Percentiles rank a stretch among this genome's conserved stretches.
phyloP scores from a whole-genome alignment of 352 stramenopile genomes.

The Pythium inflatum region DNA sequence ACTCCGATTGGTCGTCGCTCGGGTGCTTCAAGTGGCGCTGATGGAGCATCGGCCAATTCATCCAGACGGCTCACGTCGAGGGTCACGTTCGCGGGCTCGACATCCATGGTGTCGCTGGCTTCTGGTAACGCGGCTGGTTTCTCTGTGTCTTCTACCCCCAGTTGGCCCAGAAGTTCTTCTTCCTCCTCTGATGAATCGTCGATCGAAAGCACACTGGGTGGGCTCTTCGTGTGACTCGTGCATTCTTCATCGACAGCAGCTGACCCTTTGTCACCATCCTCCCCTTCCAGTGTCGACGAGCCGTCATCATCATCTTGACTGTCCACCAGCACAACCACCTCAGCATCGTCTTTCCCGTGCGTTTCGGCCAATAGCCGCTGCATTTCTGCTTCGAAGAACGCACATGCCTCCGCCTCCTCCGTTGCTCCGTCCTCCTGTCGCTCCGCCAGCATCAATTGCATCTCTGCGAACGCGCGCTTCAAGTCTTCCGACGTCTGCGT shows the following conservation, averaged over 20 bases:
- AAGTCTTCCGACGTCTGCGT: slow-evolving; percentile 42
- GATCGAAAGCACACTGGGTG: slow-evolving; percentile 14
- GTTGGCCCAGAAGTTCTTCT: not conserved
- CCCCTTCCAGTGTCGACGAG: too few relatives aligned
- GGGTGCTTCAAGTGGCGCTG: too few relatives aligned
- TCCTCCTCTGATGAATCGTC: slow-evolving; percentile 24
- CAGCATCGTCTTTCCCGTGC: not conserved
- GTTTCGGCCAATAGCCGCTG: slow-evolving; percentile 11
- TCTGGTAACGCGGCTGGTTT: not conserved
- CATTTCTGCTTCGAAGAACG: slow-evolving; percentile 31
- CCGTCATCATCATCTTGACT: slow-evolving; percentile 26
- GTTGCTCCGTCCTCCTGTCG: not conserved
- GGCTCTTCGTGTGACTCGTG: not conserved
- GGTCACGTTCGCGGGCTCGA: too few relatives aligned
- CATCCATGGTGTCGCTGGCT: too few relatives aligned
- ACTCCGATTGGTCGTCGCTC: not conserved
- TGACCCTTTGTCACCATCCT: too few relatives aligned
- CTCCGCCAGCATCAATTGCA: not conserved
- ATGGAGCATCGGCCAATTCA: too few relatives aligned
- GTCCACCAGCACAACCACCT: slow-evolving; percentile 22
- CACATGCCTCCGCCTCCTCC: slow-evolving; percentile 11
- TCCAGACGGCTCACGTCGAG: too few relatives aligned
- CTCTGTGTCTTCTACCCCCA: not conserved
- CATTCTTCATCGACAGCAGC: not conserved
- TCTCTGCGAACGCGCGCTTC: slow-evolving; percentile 16